Evolutionary conservation across 371 early-diverging fungal species (phyloP).

Genomic region (Dentiscutata heterogama): DNA sequence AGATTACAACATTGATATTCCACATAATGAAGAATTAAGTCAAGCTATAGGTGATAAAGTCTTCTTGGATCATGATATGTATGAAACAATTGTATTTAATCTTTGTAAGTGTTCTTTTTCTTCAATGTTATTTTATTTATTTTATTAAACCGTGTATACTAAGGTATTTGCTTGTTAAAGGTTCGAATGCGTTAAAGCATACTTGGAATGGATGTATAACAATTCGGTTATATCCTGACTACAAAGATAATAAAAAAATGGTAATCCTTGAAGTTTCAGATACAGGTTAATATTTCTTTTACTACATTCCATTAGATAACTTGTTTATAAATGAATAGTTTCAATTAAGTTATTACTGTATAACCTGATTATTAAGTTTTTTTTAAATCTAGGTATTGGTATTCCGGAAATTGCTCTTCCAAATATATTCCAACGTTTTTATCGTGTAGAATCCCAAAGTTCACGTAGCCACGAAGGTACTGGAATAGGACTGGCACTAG

Average conservation of each 20-base stretch:
- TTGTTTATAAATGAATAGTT: conserved; percentile 52
- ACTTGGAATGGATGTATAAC: too few relatives aligned
- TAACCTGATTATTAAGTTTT: too few relatives aligned
- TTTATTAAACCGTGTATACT: not conserved
- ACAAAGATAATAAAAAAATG: conserved; percentile 20
- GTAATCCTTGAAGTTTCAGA: too few relatives aligned
- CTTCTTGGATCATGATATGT: not conserved
- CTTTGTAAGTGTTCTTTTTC: too few relatives aligned
- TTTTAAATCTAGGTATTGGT: conserved; percentile 50
- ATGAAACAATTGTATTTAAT: too few relatives aligned
- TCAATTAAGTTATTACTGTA: conserved; percentile 49
- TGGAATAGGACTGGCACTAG: conserved; percentile 35
- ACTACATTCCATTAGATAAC: conserved; percentile 54
- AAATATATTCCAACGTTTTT: too few relatives aligned
- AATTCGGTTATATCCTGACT: too few relatives aligned
- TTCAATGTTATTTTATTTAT: too few relatives aligned
- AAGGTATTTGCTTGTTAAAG: too few relatives aligned
- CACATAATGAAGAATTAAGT: not conserved
- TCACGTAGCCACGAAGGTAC: conserved; percentile 59
- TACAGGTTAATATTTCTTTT: not conserved
- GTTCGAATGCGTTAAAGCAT: too few relatives aligned
- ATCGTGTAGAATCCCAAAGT: conserved; percentile 47
- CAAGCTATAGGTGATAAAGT: too few relatives aligned
- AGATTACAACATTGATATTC: conserved; percentile 49
- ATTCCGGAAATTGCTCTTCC: conserved; percentile 49